phyloP scores from a whole-genome alignment of 352 stramenopile species.

The Globisporangium yorkense region DNA sequence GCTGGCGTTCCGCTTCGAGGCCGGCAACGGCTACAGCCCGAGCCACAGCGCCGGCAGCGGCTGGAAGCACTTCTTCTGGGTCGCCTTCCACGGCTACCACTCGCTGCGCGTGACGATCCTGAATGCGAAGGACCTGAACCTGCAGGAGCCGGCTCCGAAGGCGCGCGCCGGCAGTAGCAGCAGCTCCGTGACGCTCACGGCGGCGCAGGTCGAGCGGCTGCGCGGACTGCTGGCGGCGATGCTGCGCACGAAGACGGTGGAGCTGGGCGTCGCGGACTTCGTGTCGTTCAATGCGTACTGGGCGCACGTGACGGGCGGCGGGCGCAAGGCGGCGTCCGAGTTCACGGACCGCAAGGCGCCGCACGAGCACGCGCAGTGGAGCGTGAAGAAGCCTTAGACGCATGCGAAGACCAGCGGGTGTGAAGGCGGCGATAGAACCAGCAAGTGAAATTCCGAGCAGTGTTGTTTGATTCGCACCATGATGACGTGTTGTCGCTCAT shows the following conservation, averaged over 20 bases:
- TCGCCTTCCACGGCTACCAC: conserved; percentile 63
- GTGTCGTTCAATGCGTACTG: conserved; percentile 82
- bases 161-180: conserved; percentile 18
- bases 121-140: conserved; percentile 49
- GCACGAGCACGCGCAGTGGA: conserved; percentile 81
- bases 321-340: conserved; percentile 51
- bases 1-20: conserved; percentile 76
- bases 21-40: conserved; percentile 57
- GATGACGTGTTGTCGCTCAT: no score
- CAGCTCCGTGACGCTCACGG: conserved; percentile 31
- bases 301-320: conserved; percentile 67
- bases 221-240: conserved; percentile 65
- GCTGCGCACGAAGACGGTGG: conserved; percentile 72
- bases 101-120: conserved; percentile 53
- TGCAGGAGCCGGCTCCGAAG: conserved; percentile 34
- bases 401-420: background rate
- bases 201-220: conserved; percentile 52
- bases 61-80: conserved; percentile 65
- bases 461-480: no score
- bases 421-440: background rate
- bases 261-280: conserved; percentile 65
- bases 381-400: conserved; percentile 19
- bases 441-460: no score
- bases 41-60: conserved; percentile 55
- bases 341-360: conserved; percentile 83